Conservation (phyloP, 768 basidiomycete genomes). For the Gymnopilus junonius region DNA sequence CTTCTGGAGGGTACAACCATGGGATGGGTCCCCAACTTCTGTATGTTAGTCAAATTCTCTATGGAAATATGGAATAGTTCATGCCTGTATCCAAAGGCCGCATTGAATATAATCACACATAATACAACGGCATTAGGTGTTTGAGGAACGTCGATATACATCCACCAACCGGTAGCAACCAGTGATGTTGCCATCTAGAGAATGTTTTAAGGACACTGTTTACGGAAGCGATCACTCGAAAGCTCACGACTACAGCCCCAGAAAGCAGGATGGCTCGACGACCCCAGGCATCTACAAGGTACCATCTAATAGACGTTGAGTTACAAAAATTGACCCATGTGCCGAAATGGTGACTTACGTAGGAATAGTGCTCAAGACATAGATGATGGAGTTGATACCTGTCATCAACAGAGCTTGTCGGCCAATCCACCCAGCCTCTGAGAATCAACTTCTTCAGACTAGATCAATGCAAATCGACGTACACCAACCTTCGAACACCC, state of each 20-base stretch:
- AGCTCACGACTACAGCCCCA: conserved; percentile 77
- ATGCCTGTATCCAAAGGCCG: conserved; percentile 88
- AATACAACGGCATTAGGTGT: conserved; percentile 88
- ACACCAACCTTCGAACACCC: conserved; percentile 85
- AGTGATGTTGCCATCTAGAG: conserved; percentile 81
- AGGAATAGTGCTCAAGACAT: conserved; percentile 78
- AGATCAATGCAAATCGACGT: background rate
- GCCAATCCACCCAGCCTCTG: conserved; percentile 95
- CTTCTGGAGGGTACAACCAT: conserved; percentile 89
- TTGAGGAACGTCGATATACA: conserved; percentile 84
- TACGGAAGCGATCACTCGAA: background rate
- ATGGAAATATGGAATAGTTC: background rate
- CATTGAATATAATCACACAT: conserved; percentile 92
- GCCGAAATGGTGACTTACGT: conserved; percentile 58
- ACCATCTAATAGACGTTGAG: conserved; percentile 65
- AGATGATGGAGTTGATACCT: conserved; percentile 88
- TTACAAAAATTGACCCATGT: background rate
- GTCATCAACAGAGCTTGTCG: conserved; percentile 95
- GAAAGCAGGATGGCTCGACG: conserved; percentile 84
- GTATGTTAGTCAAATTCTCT: background rate
- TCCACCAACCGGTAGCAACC: conserved; percentile 87
- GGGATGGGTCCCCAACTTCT: conserved; percentile 85
- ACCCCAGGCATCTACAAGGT: conserved; percentile 91
- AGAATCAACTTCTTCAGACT: conserved; percentile 7
- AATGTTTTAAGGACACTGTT: background rate